These are phyloP conservation scores for Talaromyces sp. DNA, from an alignment of 2,329 filamentous ascomycete species.

Conservation along the genomic window DNA sequence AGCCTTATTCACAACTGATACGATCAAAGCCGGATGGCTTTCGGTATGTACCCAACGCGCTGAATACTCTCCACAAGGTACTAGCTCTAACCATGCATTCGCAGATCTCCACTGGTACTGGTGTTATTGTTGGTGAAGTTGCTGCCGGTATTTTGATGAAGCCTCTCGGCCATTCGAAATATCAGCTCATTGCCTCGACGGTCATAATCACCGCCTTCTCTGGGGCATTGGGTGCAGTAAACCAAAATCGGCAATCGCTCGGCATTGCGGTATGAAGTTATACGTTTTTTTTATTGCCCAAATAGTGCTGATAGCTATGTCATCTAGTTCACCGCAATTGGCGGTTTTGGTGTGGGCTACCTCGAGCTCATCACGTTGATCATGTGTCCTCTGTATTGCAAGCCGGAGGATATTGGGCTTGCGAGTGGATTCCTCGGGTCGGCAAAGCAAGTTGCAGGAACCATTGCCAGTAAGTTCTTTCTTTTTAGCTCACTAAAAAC, in stretches of 20 bases:
- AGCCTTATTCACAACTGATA: conserved; percentile 37
- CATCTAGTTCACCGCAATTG: conserved; percentile 15
- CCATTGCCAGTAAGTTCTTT: conserved; percentile 12
- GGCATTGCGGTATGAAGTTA: conserved; percentile 15
- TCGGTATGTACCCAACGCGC: conserved; percentile 19
- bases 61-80: not conserved
- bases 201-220: conserved; percentile 16
- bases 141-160: conserved; percentile 24
- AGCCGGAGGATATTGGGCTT: conserved; percentile 19
- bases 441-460: conserved; percentile 18
- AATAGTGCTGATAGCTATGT: not conserved
- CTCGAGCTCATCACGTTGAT: conserved; percentile 20
- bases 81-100: not conserved
- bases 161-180: conserved; percentile 14
- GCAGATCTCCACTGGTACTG: conserved; percentile 33
- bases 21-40: conserved; percentile 38
- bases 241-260: conserved; percentile 14
- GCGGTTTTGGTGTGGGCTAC: conserved; percentile 21
- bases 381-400: conserved; percentile 14
- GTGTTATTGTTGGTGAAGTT: conserved; percentile 37
- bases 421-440: conserved; percentile 17
- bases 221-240: conserved; percentile 16
- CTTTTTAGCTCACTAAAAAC: not conserved
- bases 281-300: too few relatives aligned
- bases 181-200: conserved; percentile 15